Base-by-base conservation (phyloP, 495 filamentous ascomycete species). In the Durotheca rogersii region DNA sequence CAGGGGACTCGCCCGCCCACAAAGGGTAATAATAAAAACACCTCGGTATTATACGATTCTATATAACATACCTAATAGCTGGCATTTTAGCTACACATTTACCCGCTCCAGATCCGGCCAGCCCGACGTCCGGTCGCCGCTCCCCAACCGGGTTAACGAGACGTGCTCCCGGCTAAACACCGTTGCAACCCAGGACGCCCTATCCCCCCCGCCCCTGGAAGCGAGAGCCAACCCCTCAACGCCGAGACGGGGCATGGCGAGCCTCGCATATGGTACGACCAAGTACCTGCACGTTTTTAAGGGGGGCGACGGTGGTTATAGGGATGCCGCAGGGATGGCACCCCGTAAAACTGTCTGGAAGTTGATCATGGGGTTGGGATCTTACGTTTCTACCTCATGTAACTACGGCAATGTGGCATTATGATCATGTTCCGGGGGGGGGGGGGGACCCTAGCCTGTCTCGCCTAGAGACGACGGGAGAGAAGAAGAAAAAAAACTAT, bases 171-270 rank as follows among this genome's bases (percentile, higher is more conserved):
- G 56, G 56, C 56, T 59, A 59, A 59, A 59, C 18, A 7, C 35
- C 17, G 12, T 7, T 43, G 34, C 38, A 43, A 58, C 43, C 19
- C 34, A 11, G 39, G 36, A 47, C n/a, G 20, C 32, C 31, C 41
- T 32, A 27, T 27, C 4, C 23, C 23, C 23, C 9, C 46, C 51
- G 15, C 44, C 31, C 41, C 33, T 41, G 43, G 11, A 21, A 7
- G 14, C 15, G 30, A 20, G 21, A 54, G 41, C 27, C 31, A 18
- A 50, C 56, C 56, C 45, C 51, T 60, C 56, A 47, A 37, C 41
- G 56, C 56, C 56, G 41, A 60, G 56, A 50, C 56, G 56, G 56
- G 50, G 56, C 30, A 53, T 51, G 46, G 32, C 51, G 42, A 42
- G 30, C 25, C 30, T 39, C 15, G 27, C n/a, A 29, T 41, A 42